These are phyloP conservation scores for barley (Hordeum vulgare) DNA, from an alignment of 176 grass and related monocot species.

Conservation along the genomic window DNA sequence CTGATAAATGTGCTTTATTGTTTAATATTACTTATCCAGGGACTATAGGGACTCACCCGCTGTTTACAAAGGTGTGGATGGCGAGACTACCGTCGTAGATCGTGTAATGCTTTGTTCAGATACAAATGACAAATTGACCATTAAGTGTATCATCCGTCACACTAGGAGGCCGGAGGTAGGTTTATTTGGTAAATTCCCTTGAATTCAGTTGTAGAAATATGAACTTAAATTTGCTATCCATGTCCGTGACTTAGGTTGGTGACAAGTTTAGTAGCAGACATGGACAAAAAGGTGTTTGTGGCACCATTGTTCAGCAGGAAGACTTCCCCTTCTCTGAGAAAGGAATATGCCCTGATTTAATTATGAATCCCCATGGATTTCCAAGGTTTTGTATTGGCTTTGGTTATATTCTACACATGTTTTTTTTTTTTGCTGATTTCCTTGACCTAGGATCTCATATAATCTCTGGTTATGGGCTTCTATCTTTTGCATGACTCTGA, in stretches of 20 bases:
- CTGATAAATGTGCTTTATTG: conserved; percentile 3
- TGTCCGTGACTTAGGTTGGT: conserved; percentile 58
- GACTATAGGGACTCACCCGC: conserved; percentile 51
- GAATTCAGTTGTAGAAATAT: conserved; percentile 7
- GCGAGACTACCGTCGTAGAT: conserved; percentile 89
- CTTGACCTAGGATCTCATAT: neutral
- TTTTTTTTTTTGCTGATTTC: conserved; percentile 17
- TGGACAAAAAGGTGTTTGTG: conserved; percentile 98
- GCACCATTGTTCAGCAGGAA: conserved; percentile 94
- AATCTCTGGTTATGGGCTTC: neutral
- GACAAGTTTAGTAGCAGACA: conserved; percentile 99
- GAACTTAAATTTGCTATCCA: neutral
- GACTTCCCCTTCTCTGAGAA: conserved; percentile 93
- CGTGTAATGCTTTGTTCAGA: conserved; percentile 84
- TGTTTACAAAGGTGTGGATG: conserved; percentile 83
- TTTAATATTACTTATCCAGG: conserved; percentile 15
- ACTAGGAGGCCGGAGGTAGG: conserved; percentile 80
- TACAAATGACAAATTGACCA: conserved; percentile 73
- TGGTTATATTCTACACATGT: neutral
- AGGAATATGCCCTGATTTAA: conserved; percentile 98
- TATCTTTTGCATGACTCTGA: conserved; percentile 1
- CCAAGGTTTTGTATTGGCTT: conserved; percentile 57
- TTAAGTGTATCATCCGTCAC: conserved; percentile 93
- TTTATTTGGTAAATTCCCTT: conserved; percentile 2
- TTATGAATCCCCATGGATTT: conserved; percentile 99